Base-by-base conservation (phyloP, 371 early-diverging fungal species). In the Mortierella sp. region DNA sequence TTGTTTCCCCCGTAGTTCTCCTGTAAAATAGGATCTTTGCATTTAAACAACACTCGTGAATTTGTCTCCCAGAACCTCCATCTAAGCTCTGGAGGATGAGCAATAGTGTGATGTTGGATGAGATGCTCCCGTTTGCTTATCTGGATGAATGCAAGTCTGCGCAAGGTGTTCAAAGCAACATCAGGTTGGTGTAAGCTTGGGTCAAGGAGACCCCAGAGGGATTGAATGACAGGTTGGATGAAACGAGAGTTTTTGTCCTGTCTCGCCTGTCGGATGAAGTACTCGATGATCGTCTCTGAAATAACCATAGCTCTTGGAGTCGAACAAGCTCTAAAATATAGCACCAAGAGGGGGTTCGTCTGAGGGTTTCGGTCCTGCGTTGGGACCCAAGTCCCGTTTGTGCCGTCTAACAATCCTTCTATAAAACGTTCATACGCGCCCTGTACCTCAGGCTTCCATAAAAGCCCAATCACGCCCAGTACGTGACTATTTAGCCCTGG, bases 51-150 rank as follows among this genome's bases (percentile, higher is more conserved):
- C 2, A 39, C 18, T 26, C 37, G 65, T 24, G 39, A 35, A 12
- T 66, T 30, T 20, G 43, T 8, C 18, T 47, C 59, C 65, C 61
- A 51, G 24, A 64, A 39, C 10, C 10, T 37, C 74, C 43, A 51
- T n/a, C n/a, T n/a, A 32, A 52, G 45, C 2, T 58, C 9, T 28
- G 52, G 64, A 0, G 70, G 76, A 35, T 62, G 66, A n/a, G 70
- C 76, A 37, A 70, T 75, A 16, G 22, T 63, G 28, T 75, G 70
- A 32, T 75, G 49, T 24, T 66, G 58, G 66, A 75, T 61, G 51
- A 75, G 60, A n/a, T 57, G 62, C 5, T 47, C 60, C 4, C 66
- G 26, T 8, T 52, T 37, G n/a, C 54, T 62, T 12, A 70, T 67
- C 10, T 60, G 68, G n/a, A 68, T 12, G 32, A 59, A 74, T 0